These are phyloP conservation scores for Friedmanniomyces endolithicus DNA, from an alignment of 495 filamentous ascomycete genomes.

Conservation along the genomic window DNA sequence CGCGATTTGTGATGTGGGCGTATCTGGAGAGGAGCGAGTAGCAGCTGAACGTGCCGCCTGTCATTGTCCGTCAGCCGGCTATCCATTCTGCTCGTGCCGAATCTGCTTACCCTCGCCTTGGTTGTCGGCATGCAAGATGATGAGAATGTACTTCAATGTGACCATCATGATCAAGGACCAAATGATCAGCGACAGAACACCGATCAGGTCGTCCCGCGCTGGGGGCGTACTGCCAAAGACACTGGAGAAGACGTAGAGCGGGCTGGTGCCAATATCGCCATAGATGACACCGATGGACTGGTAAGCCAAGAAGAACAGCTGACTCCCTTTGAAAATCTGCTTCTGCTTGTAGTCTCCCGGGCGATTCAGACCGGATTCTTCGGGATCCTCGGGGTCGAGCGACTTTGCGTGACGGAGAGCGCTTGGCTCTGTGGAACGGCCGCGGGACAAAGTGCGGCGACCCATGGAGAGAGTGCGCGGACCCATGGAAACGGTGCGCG, in stretches of 20 bases:
- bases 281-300: slow-evolving; percentile 23
- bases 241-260: slow-evolving; percentile 20
- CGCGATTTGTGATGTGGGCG: slow-evolving; percentile 47
- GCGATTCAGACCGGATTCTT: slow-evolving; percentile 7
- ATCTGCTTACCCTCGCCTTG: slow-evolving; percentile 44
- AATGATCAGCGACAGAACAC: slow-evolving; percentile 59
- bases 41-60: slow-evolving; percentile 58
- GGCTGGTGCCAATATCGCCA: slow-evolving; percentile 22
- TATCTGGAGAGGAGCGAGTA: slow-evolving; percentile 61
- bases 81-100: neutral
- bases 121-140: slow-evolving; percentile 59
- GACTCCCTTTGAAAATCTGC: slow-evolving; percentile 18
- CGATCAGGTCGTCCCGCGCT: slow-evolving; percentile 48
- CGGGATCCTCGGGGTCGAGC: slow-evolving; percentile 15
- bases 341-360: slow-evolving; percentile 15
- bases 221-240: slow-evolving; percentile 7
- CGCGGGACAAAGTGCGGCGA: neutral
- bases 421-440: neutral
- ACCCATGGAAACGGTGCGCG: neutral
- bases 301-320: slow-evolving; percentile 19
- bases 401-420: slow-evolving; percentile 1
- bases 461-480: neutral
- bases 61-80: neutral
- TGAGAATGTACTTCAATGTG: slow-evolving; percentile 57
- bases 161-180: slow-evolving; percentile 66